Conservation (phyloP, 306 rosid species). For the Rosa lucieae region DNA sequence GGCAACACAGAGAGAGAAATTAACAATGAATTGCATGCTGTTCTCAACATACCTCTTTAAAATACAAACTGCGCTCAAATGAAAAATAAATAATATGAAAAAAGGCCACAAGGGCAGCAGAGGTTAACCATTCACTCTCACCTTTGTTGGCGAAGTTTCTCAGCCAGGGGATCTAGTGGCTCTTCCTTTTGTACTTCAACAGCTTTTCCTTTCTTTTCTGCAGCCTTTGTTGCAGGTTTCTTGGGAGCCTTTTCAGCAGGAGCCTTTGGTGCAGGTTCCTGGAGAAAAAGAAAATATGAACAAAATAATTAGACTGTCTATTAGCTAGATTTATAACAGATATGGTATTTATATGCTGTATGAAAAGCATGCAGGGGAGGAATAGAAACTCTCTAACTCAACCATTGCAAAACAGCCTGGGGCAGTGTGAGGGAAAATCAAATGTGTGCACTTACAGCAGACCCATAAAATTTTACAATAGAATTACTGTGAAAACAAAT, state of each 20-base stretch:
- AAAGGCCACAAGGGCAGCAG: not conserved
- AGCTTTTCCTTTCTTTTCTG: conserved; percentile 67
- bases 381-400: not conserved
- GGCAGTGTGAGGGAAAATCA: not conserved
- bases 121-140: conserved; percentile 19
- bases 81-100: not conserved
- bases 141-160: conserved; percentile 96
- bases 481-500: not conserved
- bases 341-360: not conserved
- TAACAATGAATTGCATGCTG: not conserved
- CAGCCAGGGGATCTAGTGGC: conserved; percentile 79
- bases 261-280: conserved; percentile 69
- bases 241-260: conserved; percentile 56
- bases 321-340: not conserved
- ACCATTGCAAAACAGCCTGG: not conserved
- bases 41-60: not conserved
- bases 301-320: not conserved
- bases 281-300: conserved; percentile 13
- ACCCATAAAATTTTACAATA: not conserved
- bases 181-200: conserved; percentile 49
- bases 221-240: conserved; percentile 51
- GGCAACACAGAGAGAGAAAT: not conserved
- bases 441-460: not conserved
- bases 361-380: not conserved
- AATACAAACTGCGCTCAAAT: not conserved